phyloP scores from a whole-genome alignment of 495 filamentous ascomycete genomes.

The Trichoderma reesei region DNA sequence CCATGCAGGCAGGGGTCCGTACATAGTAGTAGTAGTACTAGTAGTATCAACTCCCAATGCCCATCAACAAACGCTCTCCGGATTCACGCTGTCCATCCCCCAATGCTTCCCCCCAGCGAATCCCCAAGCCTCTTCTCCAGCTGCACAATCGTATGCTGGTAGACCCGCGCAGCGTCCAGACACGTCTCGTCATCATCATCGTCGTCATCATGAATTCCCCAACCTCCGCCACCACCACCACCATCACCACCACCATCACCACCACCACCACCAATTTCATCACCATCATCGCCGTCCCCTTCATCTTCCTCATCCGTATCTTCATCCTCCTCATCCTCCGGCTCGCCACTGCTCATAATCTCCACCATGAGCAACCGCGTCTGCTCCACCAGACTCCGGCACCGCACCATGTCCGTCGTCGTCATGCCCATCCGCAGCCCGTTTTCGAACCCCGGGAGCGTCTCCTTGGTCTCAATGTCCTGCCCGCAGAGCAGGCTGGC shows the following conservation, averaged over 20 bases:
- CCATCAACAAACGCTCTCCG: too few relatives aligned
- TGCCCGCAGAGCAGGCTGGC: conserved; percentile 56
- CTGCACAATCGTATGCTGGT: conserved; percentile 66
- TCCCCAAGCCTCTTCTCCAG: conserved; percentile 51
- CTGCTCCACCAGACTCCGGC: conserved; percentile 64
- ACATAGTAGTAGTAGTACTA: too few relatives aligned
- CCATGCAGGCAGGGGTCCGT: too few relatives aligned
- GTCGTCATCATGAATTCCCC: background rate
- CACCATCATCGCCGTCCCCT: conserved; percentile 25
- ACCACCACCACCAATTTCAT: background rate
- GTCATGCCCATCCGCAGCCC: conserved; percentile 41
- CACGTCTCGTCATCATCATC: conserved; percentile 17
- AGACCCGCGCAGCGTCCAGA: conserved; percentile 66
- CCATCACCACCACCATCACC: too few relatives aligned
- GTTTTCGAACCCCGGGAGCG: conserved; percentile 57
- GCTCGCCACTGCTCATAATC: conserved; percentile 39
- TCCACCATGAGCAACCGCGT: conserved; percentile 58
- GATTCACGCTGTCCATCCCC: too few relatives aligned
- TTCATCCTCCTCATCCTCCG: conserved; percentile 28
- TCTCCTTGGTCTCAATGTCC: conserved; percentile 53
- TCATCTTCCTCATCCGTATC: conserved; percentile 23
- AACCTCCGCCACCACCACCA: too few relatives aligned
- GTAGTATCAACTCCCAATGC: too few relatives aligned
- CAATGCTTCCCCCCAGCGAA: background rate
- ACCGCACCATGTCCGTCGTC: conserved; percentile 72